Evolutionary conservation across 2,329 filamentous ascomycete genomes (phyloP).

Genomic region (Curvularia sp.): DNA sequence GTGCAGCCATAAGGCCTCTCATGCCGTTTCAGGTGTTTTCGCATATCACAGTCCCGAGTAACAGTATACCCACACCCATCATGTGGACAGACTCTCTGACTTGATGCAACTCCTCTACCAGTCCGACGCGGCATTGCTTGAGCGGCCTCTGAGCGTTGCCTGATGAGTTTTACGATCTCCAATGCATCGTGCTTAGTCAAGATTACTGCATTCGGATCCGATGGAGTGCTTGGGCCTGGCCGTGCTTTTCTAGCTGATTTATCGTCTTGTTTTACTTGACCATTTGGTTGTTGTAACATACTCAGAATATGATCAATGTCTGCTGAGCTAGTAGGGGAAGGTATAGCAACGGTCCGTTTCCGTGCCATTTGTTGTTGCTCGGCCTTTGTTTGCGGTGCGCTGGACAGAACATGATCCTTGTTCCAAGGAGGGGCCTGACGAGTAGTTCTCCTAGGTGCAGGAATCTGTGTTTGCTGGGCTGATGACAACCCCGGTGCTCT

Average conservation of each 20-base stretch:
- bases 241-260: neutral
- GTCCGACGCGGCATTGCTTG: constrained; percentile 21
- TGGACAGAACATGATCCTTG: constrained; percentile 8
- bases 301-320: constrained; percentile 36
- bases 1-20: constrained; percentile 84
- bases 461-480: neutral
- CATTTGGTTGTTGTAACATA: constrained; percentile 19
- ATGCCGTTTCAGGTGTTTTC: constrained; percentile 84
- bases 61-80: constrained; percentile 29
- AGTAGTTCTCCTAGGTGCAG: neutral
- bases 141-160: constrained; percentile 24
- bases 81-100: constrained; percentile 27
- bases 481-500: neutral
- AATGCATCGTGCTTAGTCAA: constrained; percentile 35
- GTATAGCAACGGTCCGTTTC: constrained; percentile 33
- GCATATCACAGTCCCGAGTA: constrained; percentile 52
- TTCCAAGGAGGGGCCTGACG: neutral
- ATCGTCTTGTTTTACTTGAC: constrained; percentile 4
- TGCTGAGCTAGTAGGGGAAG: constrained; percentile 21
- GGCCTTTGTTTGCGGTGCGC: constrained; percentile 39
- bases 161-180: constrained; percentile 37
- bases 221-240: neutral
- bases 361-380: constrained; percentile 39
- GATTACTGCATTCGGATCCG: constrained; percentile 6
- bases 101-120: constrained; percentile 20